A percentile compares a stretch with the other conserved stretches of the same genome.
These are phyloP conservation scores for Mycena albidolilacea DNA, from an alignment of 768 basidiomycete species.

Conservation along the genomic window DNA sequence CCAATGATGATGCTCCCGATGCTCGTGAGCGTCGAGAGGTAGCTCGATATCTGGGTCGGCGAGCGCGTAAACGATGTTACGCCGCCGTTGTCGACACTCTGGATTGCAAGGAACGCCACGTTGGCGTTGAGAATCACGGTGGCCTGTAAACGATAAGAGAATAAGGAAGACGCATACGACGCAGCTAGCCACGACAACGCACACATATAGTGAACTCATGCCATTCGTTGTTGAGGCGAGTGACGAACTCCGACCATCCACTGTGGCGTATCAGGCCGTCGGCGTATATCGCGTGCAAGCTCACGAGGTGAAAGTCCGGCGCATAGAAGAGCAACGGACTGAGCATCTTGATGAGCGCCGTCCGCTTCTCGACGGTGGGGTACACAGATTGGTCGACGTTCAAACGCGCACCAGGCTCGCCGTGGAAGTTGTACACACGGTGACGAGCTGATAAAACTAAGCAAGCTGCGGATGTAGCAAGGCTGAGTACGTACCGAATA, in stretches of 20 bases:
- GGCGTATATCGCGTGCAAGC: constrained; percentile 63
- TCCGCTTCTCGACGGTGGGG: constrained; percentile 45
- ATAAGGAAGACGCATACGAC: too few relatives aligned
- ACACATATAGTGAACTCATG: constrained; percentile 70
- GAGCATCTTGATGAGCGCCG: constrained; percentile 55
- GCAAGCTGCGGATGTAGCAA: constrained; percentile 21
- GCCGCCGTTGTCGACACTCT: constrained; percentile 40
- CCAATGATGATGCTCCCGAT: constrained; percentile 65
- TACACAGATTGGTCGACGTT: constrained; percentile 61
- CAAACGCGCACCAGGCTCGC: constrained; percentile 63
- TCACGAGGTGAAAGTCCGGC: constrained; percentile 62
- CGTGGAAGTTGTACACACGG: constrained; percentile 64
- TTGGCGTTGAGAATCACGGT: constrained; percentile 74
- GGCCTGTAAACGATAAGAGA: constrained; percentile 50
- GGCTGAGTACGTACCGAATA: constrained; percentile 52
- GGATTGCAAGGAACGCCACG: constrained; percentile 32
- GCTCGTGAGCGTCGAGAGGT: constrained; percentile 63
- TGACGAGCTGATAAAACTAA: constrained; percentile 48
- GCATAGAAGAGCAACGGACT: constrained; percentile 37
- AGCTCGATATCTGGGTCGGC: constrained; percentile 64
- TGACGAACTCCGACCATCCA: constrained; percentile 62
- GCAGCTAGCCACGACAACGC: constrained; percentile 32
- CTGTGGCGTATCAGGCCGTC: constrained; percentile 59
- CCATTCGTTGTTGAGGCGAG: constrained; percentile 64
- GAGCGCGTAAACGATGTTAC: constrained; percentile 44